These are phyloP conservation scores for Sanghuangporus baumii DNA, from an alignment of 1,284 basidiomycete species.

Conservation along the genomic window DNA sequence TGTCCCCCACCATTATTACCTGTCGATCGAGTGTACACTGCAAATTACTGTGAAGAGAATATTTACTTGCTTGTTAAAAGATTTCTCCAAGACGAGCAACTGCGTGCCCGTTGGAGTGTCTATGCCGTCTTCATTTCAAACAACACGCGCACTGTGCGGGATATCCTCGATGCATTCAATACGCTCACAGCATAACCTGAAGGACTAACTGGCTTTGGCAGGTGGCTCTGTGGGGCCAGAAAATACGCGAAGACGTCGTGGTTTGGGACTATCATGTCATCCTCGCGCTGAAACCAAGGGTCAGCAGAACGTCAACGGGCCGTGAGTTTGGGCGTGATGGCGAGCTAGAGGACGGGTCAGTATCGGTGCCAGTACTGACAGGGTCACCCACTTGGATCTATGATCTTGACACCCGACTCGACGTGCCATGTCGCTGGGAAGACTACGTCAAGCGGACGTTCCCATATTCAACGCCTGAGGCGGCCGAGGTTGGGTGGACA, in stretches of 20 bases:
- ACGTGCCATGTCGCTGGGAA: slow-evolving; percentile 42
- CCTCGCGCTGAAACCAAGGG: slow-evolving; percentile 34
- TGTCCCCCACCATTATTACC: slow-evolving; percentile 27
- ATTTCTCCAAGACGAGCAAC: slow-evolving; percentile 31
- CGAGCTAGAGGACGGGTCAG: slow-evolving; percentile 7
- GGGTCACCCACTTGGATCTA: slow-evolving; percentile 46
- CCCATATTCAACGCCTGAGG: slow-evolving; percentile 2
- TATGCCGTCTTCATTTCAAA: slow-evolving; percentile 67
- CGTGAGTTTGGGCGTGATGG: neutral
- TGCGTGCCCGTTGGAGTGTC: slow-evolving; percentile 39
- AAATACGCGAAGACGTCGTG: slow-evolving; percentile 37
- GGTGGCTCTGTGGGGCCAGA: slow-evolving; percentile 65
- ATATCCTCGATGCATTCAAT: neutral
- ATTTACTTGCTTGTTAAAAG: slow-evolving; percentile 50
- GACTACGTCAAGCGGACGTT: slow-evolving; percentile 17
- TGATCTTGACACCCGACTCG: slow-evolving; percentile 53
- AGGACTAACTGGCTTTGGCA: slow-evolving; percentile 23
- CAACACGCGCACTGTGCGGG: slow-evolving; percentile 43
- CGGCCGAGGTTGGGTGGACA: slow-evolving; percentile 21
- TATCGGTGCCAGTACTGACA: neutral
- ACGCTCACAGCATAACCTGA: neutral
- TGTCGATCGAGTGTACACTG: slow-evolving; percentile 29
- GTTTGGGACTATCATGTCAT: slow-evolving; percentile 79
- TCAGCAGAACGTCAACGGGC: neutral
- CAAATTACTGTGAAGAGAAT: slow-evolving; percentile 66